Evolutionary conservation across 164 flowering plant species (phyloP), one percentile per base, ranked within the genome.

Genomic region (Taxillus chinensis): DNA sequence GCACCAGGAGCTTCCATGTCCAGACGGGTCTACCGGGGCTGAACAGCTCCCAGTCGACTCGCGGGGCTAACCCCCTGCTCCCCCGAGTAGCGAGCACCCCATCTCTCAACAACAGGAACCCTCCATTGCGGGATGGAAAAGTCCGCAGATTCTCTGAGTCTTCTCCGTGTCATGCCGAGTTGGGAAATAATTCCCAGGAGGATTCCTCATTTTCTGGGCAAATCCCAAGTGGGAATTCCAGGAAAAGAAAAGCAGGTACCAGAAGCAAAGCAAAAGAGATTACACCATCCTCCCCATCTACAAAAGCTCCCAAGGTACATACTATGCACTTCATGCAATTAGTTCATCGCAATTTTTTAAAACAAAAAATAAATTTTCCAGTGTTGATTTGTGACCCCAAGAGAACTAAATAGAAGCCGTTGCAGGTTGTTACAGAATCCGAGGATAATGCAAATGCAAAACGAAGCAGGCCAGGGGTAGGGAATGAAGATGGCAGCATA

Each of bases 201-300:
- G 79, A 71, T n/a, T 84, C 86, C 39, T 79, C 89, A 3, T 72
- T 82, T 59, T 83, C 88, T 27, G 83, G 77, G 17, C 83, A 81
- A 64, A 68, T 62, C 63, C 77, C 70, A 11, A 58, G 57, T 54
- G 73, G 63, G 39, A 77, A 65, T 70, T 50, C 80, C 10, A 70
- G 81, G 64, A 85, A 85, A 67, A 77, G 90, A 60, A 84, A 84
- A 65, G 63, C 78, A 0, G 54, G 13, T 48, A 48, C 13, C 0
- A 71, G 64, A 39, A 79, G 76, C 43, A 81, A 83, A 71, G 63
- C 68, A 5, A 80, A 74, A 63, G 84, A 78, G 15, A 46, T 61
- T 16, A 64, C 71, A 17, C 65, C 79, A 39, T 65, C 75, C 60
- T 67, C 75, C 60, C 71, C 38, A 5, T 57, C 38, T 3, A 37